Conservation (phyloP, 148 eudicot genomes). For the Chenopodium berlandieri region DNA sequence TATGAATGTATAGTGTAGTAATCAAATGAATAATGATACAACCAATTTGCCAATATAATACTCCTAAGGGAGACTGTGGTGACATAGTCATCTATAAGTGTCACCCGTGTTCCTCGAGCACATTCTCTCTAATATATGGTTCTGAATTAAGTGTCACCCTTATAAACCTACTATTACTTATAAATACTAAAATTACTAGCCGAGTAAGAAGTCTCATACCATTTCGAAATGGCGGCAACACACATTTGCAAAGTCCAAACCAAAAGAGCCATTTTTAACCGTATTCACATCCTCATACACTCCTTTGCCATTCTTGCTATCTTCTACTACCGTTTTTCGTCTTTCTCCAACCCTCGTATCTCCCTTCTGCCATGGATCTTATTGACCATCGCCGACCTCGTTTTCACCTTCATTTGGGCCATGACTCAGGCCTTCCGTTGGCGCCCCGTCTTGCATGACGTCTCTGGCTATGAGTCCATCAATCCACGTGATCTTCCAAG, state of each 20-base stretch:
- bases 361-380: constrained; percentile 32
- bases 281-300: constrained; percentile 43
- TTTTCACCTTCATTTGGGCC: constrained; percentile 44
- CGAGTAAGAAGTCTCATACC: too few relatives aligned
- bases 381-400: constrained; percentile 39
- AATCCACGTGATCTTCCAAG: constrained; percentile 29
- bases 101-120: too few relatives aligned
- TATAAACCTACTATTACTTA: too few relatives aligned
- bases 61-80: too few relatives aligned
- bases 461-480: constrained; percentile 1
- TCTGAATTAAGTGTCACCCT: too few relatives aligned
- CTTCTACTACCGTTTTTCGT: constrained; percentile 42
- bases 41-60: too few relatives aligned
- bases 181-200: too few relatives aligned
- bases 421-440: constrained; percentile 45
- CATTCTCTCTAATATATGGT: too few relatives aligned
- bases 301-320: constrained; percentile 23
- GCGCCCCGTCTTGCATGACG: constrained; percentile 40
- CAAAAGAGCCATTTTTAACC: constrained; percentile 34
- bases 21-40: too few relatives aligned
- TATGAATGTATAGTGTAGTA: too few relatives aligned
- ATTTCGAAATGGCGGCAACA: constrained; percentile 15
- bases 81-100: too few relatives aligned
- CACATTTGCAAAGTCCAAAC: constrained; percentile 36
- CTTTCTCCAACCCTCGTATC: not conserved